Conservation (phyloP, 495 filamentous ascomycete genomes). For the Letharia columbiana region DNA sequence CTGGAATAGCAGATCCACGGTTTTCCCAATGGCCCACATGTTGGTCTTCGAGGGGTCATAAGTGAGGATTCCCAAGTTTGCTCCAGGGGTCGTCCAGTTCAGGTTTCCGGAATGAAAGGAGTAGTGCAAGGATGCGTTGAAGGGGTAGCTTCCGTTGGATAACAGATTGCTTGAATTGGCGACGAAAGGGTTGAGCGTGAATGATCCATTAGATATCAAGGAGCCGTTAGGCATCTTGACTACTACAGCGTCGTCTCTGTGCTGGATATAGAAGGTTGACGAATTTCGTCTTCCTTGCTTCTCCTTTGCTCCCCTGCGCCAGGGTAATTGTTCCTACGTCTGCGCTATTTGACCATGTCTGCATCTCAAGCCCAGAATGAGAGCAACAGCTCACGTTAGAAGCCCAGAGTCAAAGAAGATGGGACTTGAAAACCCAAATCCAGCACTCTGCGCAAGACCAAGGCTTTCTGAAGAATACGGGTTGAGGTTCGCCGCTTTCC, state of each 20-base stretch:
- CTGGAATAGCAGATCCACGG: constrained; percentile 3
- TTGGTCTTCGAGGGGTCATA: constrained; percentile 2
- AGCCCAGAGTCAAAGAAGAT: too few species aligned
- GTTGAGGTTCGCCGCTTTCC: too few species aligned
- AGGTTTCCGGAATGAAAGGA: background rate
- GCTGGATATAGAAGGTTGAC: background rate
- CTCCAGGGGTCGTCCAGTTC: background rate
- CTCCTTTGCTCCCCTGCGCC: background rate
- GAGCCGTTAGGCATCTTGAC: background rate
- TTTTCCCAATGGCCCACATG: background rate
- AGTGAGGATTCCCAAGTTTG: background rate
- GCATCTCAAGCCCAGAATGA: too few species aligned
- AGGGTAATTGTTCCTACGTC: too few species aligned
- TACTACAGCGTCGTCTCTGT: background rate
- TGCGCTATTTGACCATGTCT: too few species aligned
- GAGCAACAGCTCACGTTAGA: too few species aligned
- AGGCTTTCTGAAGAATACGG: too few species aligned
- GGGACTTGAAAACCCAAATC: too few species aligned
- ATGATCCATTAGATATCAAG: background rate
- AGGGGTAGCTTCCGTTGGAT: background rate
- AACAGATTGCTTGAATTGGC: background rate
- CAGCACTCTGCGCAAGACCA: too few species aligned
- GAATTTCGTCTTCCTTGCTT: background rate
- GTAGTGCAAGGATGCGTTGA: background rate
- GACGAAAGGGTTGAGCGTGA: background rate